Evolutionary conservation across 2,329 filamentous ascomycete species (phyloP), one percentile per base, ranked within the genome.

Genomic region (Acrocalymma vagum): DNA sequence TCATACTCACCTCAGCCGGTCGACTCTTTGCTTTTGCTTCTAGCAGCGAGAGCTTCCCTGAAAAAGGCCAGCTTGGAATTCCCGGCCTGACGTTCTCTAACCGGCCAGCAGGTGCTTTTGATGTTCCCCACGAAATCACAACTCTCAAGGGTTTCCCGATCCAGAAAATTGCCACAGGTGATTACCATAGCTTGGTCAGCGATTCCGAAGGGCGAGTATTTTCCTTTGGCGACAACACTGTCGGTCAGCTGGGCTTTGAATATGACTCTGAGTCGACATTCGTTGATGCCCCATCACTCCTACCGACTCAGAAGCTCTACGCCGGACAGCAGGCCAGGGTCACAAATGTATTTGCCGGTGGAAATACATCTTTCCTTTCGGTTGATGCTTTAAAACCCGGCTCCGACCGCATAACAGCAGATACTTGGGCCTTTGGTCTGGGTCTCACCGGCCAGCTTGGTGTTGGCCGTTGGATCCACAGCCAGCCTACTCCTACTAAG

Each of bases 21-120:
- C 88, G 93, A 26, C 81, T 97, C 22, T 97, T 95, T 70, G 88
- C 92, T 3, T 86, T 88, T n/a, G 93, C 90, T 2, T 85, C 90
- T 3, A 90, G 88, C 48, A 85, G 85, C 13, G 81, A 87, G 41
- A 79, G 84, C 35, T 97, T 88, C 63, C 94, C 94, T 1, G 81
- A 82, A 3, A 86, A 83, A 62, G 94, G 94, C 5, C 92, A 99
- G 71, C 81, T 97, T 33, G 94, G 94, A 30, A 78, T 97, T 16
- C 86, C 90, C 0, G 91, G 90, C 1, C 72, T 97, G 29, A 87
- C 80, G 10, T 97, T 90, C 88, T 73, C 78, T 2, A 91, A 85
- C 2, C 82, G 90, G 13, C 92, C 92, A 1, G 69, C 78, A 27
- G 91, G 90, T 0, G 77, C 88, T 0, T 94, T 88, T 58, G 91